Evolutionary conservation across 2,329 filamentous ascomycete genomes (phyloP), one percentile per base, ranked within the genome.

Genomic region (Dothistroma septosporum): DNA sequence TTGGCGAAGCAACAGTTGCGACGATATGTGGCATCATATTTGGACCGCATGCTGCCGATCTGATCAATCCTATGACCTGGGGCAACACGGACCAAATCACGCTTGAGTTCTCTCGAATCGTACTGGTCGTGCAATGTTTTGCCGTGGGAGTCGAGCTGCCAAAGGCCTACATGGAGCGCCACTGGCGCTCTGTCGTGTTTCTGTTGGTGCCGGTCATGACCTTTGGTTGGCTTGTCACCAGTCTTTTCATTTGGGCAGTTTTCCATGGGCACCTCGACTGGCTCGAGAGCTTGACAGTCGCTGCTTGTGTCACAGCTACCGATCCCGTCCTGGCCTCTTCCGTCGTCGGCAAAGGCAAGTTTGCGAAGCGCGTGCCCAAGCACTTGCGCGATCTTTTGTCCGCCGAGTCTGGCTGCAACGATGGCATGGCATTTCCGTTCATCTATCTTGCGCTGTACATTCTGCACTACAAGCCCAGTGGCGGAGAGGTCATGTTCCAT

Each of bases 371-470:
- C 64, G 92, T 99, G 4, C 94, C 94, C 22, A 97, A 97, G 80
- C 94, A 99, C 86, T 80, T 99, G 78, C 85, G 94, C 82, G 94
- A 99, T 77, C 74, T 99, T 55, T 81, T 99, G 12, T 99, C 94
- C 4, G 92, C 92, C 59, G 94, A 99, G 77, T 99, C 94, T 8
- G 94, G 94, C 32, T 99, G 94, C 79, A 99, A 99, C 82, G 94
- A 99, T 75, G 94, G 94, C 77, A 99, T 99, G 94, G 94, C 94
- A 1, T 99, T 99, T 73, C 94, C 94, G 0, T 99, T 99, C 75
- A 85, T 99, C 70, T 99, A 99, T 74, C 82, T 99, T 32, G 88
- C 90, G 0, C 80, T 97, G 32, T 97, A 97, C 76, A 84, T 97
- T 52, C 90, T 97, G 66, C 86, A 89, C 66, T 96, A 93, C 74